These are phyloP conservation scores for Tympanopsis confertula DNA, from an alignment of 2,329 filamentous ascomycete genomes.

Conservation along the genomic window DNA sequence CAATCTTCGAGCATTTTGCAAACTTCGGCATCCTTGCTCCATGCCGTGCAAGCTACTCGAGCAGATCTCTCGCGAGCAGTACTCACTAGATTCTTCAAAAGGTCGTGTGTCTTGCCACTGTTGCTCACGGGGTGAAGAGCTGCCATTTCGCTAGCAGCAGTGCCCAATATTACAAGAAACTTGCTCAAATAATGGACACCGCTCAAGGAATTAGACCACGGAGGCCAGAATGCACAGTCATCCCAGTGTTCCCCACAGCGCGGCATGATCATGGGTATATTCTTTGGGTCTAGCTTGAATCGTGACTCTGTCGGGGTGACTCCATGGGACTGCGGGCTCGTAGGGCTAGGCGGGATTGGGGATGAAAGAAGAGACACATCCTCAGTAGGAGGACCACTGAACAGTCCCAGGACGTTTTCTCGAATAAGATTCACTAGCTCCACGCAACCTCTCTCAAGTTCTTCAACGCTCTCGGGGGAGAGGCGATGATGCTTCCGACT, in stretches of 20 bases:
- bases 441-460: slow-evolving; percentile 45
- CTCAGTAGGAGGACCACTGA: slow-evolving; percentile 56
- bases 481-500: slow-evolving; percentile 55
- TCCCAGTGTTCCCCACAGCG: slow-evolving; percentile 55
- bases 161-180: slow-evolving; percentile 49
- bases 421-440: slow-evolving; percentile 53
- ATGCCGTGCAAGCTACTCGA: slow-evolving; percentile 53
- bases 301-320: slow-evolving; percentile 30
- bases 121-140: slow-evolving; percentile 37
- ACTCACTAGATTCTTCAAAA: slow-evolving; percentile 47
- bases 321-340: slow-evolving; percentile 35
- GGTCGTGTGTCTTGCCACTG: slow-evolving; percentile 25
- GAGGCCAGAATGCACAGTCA: slow-evolving; percentile 62
- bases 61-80: slow-evolving; percentile 55
- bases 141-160: slow-evolving; percentile 53
- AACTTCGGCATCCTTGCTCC: slow-evolving; percentile 58
- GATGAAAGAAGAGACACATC: slow-evolving; percentile 58
- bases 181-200: slow-evolving; percentile 56
- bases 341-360: slow-evolving; percentile 44
- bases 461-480: slow-evolving; percentile 39
- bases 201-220: slow-evolving; percentile 55
- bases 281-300: slow-evolving; percentile 49
- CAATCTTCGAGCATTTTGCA: slow-evolving; percentile 61
- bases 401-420: slow-evolving; percentile 50
- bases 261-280: slow-evolving; percentile 44